Evolutionary conservation across 192 early-diverging fungal genomes (phyloP).

Genomic region (Cetraspora pellucida): DNA sequence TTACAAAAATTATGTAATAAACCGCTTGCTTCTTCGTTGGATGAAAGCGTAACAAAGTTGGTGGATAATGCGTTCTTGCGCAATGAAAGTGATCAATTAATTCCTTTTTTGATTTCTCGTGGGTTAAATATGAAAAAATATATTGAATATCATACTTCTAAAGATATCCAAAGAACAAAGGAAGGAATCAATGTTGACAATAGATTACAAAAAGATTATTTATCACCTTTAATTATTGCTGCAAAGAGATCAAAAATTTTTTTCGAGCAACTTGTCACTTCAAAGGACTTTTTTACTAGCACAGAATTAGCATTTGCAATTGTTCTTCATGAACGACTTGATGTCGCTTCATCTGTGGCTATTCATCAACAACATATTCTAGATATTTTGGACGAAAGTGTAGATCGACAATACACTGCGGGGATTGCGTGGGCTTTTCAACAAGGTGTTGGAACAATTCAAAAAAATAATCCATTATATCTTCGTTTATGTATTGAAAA

Average conservation of each 20-base stretch:
- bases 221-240: background rate
- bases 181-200: background rate
- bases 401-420: constrained; percentile 22
- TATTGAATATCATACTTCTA: constrained; percentile 8
- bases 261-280: background rate
- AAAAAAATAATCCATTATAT: constrained; percentile 31
- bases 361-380: constrained; percentile 26
- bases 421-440: constrained; percentile 34
- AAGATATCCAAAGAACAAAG: constrained; percentile 13
- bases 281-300: constrained; percentile 12
- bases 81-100: background rate
- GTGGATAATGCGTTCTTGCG: constrained; percentile 9
- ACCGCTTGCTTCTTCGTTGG: constrained; percentile 15
- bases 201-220: constrained; percentile 25
- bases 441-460: constrained; percentile 12
- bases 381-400: constrained; percentile 36
- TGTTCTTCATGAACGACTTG: constrained; percentile 30
- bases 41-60: constrained; percentile 15
- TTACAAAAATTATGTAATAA: constrained; percentile 4
- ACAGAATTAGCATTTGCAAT: constrained; percentile 32
- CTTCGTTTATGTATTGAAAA: constrained; percentile 32
- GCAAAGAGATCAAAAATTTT: background rate
- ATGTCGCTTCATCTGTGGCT: constrained; percentile 2
- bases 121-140: constrained; percentile 23
- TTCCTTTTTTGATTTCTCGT: constrained; percentile 12